These are phyloP conservation scores for Anthracocystis walkeri DNA, from an alignment of 1,284 basidiomycete genomes.

Conservation along the genomic window DNA sequence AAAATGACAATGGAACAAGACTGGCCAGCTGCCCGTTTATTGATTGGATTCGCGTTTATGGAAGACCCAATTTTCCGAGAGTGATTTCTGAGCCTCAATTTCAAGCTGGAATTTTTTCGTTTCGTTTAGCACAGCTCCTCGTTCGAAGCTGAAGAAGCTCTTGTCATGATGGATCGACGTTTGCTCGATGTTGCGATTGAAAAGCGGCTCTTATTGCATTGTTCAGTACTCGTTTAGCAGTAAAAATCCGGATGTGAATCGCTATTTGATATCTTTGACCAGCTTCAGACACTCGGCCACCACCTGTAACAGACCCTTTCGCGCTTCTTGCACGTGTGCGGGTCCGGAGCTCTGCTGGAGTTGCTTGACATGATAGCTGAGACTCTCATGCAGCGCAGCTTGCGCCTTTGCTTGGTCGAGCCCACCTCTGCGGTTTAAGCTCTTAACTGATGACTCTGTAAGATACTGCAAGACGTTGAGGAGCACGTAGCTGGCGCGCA, in stretches of 20 bases:
- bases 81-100: conserved; percentile 8
- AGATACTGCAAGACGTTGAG: conserved; percentile 32
- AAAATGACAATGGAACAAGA: not conserved
- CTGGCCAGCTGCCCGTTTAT: not conserved
- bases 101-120: not conserved
- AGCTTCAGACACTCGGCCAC: conserved; percentile 37
- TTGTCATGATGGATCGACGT: not conserved
- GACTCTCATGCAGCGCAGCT: conserved; percentile 17
- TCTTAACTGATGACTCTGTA: not conserved
- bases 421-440: not conserved
- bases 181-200: no score
- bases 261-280: conserved; percentile 10
- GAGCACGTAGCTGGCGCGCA: conserved; percentile 39
- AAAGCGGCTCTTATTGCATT: no score
- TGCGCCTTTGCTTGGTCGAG: conserved; percentile 14
- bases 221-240: not conserved
- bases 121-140: not conserved
- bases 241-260: not conserved
- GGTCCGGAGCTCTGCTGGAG: conserved; percentile 10
- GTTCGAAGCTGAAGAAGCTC: not conserved
- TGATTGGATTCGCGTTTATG: no score
- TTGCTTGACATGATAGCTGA: conserved; percentile 23
- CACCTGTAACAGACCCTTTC: conserved; percentile 29
- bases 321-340: conserved; percentile 31
- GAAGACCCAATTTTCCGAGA: not conserved